These are phyloP conservation scores for Panicum virgatum DNA, from an alignment of 202 grass and related monocot genomes.

Conservation along the genomic window DNA sequence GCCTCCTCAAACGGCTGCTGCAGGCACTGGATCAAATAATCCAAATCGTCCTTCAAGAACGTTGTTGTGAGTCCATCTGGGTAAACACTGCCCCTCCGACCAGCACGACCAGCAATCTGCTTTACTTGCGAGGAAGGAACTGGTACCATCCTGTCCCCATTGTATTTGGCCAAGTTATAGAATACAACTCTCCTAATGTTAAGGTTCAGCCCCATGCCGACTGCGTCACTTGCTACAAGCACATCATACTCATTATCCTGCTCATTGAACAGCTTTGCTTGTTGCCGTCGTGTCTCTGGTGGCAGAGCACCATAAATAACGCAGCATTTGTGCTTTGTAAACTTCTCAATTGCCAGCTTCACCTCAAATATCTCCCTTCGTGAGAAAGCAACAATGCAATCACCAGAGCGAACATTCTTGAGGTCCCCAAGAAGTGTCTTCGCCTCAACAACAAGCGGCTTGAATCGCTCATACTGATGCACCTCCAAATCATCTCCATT, in stretches of 20 bases:
- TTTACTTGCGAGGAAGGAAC: constrained; percentile 89
- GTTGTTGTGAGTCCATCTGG: constrained; percentile 90
- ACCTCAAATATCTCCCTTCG: constrained; percentile 93
- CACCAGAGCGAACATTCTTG: constrained; percentile 73
- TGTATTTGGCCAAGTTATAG: constrained; percentile 71
- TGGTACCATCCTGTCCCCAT: constrained; percentile 79
- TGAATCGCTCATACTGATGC: constrained; percentile 84
- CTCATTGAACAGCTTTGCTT: constrained; percentile 85
- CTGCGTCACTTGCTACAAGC: constrained; percentile 88
- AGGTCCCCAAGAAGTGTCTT: constrained; percentile 77
- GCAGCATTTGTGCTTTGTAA: constrained; percentile 89
- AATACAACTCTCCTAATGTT: constrained; percentile 94
- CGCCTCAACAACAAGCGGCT: constrained; percentile 84
- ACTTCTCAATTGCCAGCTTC: constrained; percentile 88
- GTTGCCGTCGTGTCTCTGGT: constrained; percentile 81
- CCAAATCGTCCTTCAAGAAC: constrained; percentile 80
- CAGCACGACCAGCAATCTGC: constrained; percentile 91
- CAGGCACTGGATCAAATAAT: constrained; percentile 90
- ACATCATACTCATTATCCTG: constrained; percentile 89
- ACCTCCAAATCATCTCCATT: constrained; percentile 86
- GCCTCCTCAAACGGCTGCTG: constrained; percentile 79
- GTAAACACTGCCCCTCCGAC: constrained; percentile 85
- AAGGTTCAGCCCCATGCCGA: constrained; percentile 96
- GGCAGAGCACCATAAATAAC: constrained; percentile 93
- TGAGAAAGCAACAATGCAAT: constrained; percentile 89